These are phyloP conservation scores for Phlebiopsis flavidoalba DNA, from an alignment of 768 basidiomycete species.

Conservation along the genomic window DNA sequence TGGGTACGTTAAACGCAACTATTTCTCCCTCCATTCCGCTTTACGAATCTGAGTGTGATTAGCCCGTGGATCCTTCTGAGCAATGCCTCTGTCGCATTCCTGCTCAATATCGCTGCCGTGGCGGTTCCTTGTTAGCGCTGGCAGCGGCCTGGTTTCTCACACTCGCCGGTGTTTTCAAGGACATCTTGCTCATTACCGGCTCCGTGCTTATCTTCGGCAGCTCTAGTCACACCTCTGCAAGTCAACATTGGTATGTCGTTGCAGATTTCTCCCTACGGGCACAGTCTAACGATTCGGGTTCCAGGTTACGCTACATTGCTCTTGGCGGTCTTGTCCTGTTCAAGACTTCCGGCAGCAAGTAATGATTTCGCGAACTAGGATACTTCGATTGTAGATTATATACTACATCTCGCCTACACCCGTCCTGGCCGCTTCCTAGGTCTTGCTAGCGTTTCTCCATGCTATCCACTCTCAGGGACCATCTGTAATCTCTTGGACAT, in stretches of 20 bases:
- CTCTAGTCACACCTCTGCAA: conserved; percentile 77
- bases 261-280: too few species aligned
- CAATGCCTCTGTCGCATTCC: conserved; percentile 86
- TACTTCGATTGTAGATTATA: background rate
- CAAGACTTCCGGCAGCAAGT: conserved; percentile 72
- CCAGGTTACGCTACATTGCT: conserved; percentile 85
- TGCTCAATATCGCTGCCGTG: conserved; percentile 91
- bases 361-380: background rate
- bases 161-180: conserved; percentile 83
- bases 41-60: conserved; percentile 23
- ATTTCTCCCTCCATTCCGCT: too few species aligned
- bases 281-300: too few species aligned
- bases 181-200: conserved; percentile 90
- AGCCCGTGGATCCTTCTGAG: conserved; percentile 69
- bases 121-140: conserved; percentile 87
- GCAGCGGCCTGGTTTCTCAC: conserved; percentile 86
- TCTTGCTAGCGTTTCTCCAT: background rate
- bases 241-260: conserved; percentile 58
- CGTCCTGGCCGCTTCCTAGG: background rate
- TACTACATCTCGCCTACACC: background rate
- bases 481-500: background rate
- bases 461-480: background rate
- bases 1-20: conserved; percentile 18
- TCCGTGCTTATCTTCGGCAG: conserved; percentile 84
- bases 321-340: conserved; percentile 79